These are phyloP conservation scores for Rutidosis leptorrhynchoides DNA, from an alignment of 129 eudicot genomes.

Conservation along the genomic window DNA sequence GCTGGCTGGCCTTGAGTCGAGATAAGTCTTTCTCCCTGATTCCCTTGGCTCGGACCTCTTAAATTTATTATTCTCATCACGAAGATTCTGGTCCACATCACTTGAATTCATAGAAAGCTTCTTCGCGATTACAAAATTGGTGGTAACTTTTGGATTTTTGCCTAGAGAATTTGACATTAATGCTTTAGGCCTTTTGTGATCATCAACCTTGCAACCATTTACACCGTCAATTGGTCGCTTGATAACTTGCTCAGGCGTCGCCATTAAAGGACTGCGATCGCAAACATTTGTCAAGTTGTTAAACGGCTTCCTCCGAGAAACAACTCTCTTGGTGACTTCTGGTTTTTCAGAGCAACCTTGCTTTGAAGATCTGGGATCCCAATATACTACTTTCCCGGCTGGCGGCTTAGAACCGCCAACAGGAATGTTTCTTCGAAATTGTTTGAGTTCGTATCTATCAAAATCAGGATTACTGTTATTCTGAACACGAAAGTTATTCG, in stretches of 20 bases:
- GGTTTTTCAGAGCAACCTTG: neutral
- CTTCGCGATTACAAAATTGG: neutral
- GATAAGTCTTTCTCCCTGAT: neutral
- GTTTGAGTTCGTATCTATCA: too few species aligned
- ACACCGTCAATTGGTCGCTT: neutral
- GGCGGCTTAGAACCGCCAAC: neutral
- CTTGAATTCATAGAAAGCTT: neutral
- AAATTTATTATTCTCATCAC: neutral
- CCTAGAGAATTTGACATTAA: neutral
- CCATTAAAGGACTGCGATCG: neutral
- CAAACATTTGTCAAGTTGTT: neutral
- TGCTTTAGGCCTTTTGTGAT: neutral
- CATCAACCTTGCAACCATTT: neutral
- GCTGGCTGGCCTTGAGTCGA: neutral
- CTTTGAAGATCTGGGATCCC: neutral
- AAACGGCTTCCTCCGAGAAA: neutral
- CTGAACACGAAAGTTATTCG: neutral
- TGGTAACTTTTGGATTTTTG: constrained; percentile 10
- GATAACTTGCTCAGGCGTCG: neutral
- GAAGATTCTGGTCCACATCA: neutral
- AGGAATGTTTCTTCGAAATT: neutral
- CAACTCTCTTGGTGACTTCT: neutral
- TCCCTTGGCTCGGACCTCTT: neutral
- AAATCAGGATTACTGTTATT: too few species aligned
- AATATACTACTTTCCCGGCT: neutral